Evolutionary conservation across 768 basidiomycete species (phyloP).

Genomic region (Leccinum sublutescens): DNA sequence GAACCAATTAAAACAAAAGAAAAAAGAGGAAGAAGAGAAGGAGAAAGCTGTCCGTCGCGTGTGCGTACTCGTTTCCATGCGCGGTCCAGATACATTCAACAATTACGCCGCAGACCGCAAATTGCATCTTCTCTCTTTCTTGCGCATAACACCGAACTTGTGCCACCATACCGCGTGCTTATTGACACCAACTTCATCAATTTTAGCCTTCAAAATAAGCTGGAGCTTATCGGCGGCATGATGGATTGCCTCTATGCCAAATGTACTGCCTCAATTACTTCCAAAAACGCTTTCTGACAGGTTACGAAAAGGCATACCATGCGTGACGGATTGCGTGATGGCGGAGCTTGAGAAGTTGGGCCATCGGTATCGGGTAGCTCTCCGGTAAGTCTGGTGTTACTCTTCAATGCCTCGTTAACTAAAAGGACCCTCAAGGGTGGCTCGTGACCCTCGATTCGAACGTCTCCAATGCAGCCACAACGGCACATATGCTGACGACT

Average conservation of each 20-base stretch:
- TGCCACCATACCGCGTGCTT: slow-evolving; percentile 94
- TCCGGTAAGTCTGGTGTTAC: slow-evolving; percentile 58
- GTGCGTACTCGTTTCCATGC: slow-evolving; percentile 45
- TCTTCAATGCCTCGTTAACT: not conserved
- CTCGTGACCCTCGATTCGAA: slow-evolving; percentile 96
- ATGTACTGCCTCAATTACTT: slow-evolving; percentile 50
- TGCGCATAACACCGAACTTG: slow-evolving; percentile 92
- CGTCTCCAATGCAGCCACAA: slow-evolving; percentile 87
- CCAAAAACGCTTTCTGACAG: slow-evolving; percentile 1
- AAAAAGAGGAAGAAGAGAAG: slow-evolving; percentile 79
- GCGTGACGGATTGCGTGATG: slow-evolving; percentile 99
- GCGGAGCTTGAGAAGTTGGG: slow-evolving; percentile 98
- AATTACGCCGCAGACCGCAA: slow-evolving; percentile 55
- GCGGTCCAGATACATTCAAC: not conserved
- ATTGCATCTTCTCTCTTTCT: slow-evolving; percentile 92
- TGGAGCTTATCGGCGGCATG: slow-evolving; percentile 96
- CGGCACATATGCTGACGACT: slow-evolving; percentile 99
- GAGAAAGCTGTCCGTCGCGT: slow-evolving; percentile 74
- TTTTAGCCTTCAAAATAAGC: slow-evolving; percentile 95
- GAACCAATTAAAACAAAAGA: slow-evolving; percentile 86
- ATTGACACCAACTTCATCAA: slow-evolving; percentile 99
- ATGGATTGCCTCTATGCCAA: slow-evolving; percentile 99
- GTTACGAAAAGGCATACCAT: slow-evolving; percentile 77
- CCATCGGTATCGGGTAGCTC: slow-evolving; percentile 89
- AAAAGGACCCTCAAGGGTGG: slow-evolving; percentile 61